Conservation (phyloP, 2,329 filamentous ascomycete species). For the Neopestalotiopsis clavispora region DNA sequence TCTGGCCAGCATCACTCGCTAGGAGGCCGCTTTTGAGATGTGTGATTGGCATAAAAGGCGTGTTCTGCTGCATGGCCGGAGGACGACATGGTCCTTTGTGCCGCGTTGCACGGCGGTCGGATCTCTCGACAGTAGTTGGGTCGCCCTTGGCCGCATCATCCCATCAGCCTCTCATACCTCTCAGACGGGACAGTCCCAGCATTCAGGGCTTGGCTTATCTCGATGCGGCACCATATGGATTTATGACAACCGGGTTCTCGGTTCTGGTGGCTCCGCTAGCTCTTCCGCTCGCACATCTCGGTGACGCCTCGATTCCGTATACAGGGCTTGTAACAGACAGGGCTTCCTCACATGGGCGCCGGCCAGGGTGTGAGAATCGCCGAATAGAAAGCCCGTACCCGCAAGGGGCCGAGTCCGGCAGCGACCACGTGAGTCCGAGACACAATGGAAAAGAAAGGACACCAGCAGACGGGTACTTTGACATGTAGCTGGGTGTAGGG, state of each 20-base stretch:
- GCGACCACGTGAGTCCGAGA: constrained; percentile 19
- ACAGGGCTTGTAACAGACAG: neutral
- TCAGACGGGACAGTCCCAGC: constrained; percentile 13
- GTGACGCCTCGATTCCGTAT: constrained; percentile 10
- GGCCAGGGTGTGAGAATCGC: neutral
- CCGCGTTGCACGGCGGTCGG: constrained; percentile 34
- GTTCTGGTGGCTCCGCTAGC: constrained; percentile 15
- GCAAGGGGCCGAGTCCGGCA: constrained; percentile 16
- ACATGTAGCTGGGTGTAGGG: neutral
- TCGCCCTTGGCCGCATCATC: constrained; percentile 5
- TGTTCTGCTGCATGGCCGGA: constrained; percentile 27
- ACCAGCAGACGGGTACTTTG: neutral
- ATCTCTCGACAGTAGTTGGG: constrained; percentile 25
- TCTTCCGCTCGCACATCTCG: constrained; percentile 8
- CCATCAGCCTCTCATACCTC: constrained; percentile 16
- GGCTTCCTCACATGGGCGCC: neutral
- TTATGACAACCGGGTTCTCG: constrained; percentile 16
- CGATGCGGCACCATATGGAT: constrained; percentile 26
- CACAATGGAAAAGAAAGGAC: neutral
- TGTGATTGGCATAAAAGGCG: constrained; percentile 29
- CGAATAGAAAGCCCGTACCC: constrained; percentile 17
- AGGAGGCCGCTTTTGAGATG: constrained; percentile 19
- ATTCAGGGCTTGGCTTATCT: constrained; percentile 26
- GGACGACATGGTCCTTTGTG: constrained; percentile 28
- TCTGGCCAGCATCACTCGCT: constrained; percentile 22